Percentiles rank a stretch among this genome's conserved stretches.
Conservation (phyloP, 2,329 filamentous ascomycete species). For the Alternaria atra region DNA sequence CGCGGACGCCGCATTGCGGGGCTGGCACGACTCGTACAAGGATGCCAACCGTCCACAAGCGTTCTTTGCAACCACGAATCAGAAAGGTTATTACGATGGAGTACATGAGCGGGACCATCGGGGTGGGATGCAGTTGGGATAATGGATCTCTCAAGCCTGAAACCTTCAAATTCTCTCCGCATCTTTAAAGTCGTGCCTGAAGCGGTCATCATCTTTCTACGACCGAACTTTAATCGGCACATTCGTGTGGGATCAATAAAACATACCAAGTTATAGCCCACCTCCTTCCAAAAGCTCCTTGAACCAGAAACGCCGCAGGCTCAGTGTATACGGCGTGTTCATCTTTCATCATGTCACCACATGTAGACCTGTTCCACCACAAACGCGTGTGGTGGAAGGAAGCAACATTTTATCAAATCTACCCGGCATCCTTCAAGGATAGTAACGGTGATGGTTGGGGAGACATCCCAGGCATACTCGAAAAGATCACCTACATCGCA, state of each 20-base stretch:
- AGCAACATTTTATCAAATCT: conserved; percentile 44
- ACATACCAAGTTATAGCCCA: background rate
- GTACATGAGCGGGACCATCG: background rate
- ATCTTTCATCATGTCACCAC: conserved; percentile 32
- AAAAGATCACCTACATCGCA: conserved; percentile 63
- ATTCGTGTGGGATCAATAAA: background rate
- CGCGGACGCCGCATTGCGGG: conserved; percentile 11
- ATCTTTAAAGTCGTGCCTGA: background rate
- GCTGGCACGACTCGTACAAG: background rate
- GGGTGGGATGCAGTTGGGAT: background rate
- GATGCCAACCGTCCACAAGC: background rate
- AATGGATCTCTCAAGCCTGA: background rate
- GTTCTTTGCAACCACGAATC: background rate
- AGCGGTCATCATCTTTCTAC: background rate
- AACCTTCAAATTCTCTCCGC: background rate
- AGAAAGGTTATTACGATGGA: background rate
- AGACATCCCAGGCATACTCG: conserved; percentile 54
- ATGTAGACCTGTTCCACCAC: conserved; percentile 32
- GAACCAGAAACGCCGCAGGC: background rate
- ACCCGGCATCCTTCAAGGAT: conserved; percentile 53
- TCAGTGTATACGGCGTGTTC: background rate
- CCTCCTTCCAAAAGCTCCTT: no score
- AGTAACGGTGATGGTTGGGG: conserved; percentile 67
- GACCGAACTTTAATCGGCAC: background rate
- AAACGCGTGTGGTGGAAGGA: conserved; percentile 57